Base-by-base conservation (phyloP, 805 yeast species). In the Sugiyamaella valdiviana region DNA sequence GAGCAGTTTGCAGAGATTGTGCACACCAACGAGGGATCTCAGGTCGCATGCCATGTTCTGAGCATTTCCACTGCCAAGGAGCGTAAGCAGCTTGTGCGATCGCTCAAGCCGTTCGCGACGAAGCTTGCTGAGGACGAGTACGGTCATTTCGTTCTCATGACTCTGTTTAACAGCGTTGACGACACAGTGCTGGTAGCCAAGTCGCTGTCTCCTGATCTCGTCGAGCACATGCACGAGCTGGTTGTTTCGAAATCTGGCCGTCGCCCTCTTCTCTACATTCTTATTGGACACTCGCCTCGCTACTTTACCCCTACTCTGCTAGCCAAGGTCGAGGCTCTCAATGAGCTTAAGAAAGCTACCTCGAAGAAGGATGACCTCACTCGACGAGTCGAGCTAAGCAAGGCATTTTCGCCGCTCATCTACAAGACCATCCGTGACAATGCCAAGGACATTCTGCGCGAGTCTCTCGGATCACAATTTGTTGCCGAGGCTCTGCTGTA, bases 1-100 rank as follows among this genome's bases (percentile, higher is more conserved):
- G 97, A 90, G 62, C 96, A 89, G 64, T 75, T 88, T 64, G 95
- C 96, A 16, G 97, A 91, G 69, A 75, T 91, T 64, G 96, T 90
- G 26, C 99, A 91, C 65, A 91, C 99, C 0, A 83, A 82, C 47
- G 97, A 90, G 65, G 99, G 99, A 57, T 72, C 91, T 43, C 95
- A 87, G 59, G 97, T 89, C 51, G 96, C 96, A 0, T 80, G 85
- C 59, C 76, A 81, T 24, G 73, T 86, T 53, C 75, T 91, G 51
- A 86, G 96, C 1, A 74, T 76, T 49, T 91, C 96, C 29, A 84
- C 73, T 55, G 97, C 98, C 21, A 91, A 91, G 70, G 96, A 91
- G 69, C 83, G 96, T 73, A 91, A 90, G 69, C 63, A 65, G 44
- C 78, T 91, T 48, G 72, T 90, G 53, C 85, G 77, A 67, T 64